Conservation (phyloP, 23 red algal genomes). For the Gracilaria caudata region DNA sequence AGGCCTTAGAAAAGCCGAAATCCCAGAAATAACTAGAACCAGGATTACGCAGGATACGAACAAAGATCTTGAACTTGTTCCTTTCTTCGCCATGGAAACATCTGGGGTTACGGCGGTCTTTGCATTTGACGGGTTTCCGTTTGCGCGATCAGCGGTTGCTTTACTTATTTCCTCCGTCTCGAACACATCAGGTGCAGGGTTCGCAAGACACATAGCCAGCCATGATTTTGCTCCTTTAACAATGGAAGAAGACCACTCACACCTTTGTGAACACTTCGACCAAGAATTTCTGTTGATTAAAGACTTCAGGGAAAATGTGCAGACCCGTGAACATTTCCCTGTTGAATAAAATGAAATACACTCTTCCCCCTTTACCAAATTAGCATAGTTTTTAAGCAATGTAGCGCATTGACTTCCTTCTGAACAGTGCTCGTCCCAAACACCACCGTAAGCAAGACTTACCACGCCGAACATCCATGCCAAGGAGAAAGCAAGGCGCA, state of each 20-base stretch:
- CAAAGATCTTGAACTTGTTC: not conserved
- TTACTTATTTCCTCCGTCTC: conserved; percentile 14
- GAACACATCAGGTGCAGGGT: conserved; percentile 50
- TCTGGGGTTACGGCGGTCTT: no score
- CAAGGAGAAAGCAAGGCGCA: not conserved
- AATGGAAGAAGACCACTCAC: conserved; percentile 42
- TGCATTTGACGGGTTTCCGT: not conserved
- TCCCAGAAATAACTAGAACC: not conserved
- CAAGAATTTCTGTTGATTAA: conserved; percentile 34
- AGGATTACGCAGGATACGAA: not conserved
- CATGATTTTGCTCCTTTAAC: conserved; percentile 19
- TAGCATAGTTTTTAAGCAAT: conserved; percentile 44
- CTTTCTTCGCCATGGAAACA: not conserved
- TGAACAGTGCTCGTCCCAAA: conserved; percentile 30
- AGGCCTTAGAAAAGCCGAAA: not conserved
- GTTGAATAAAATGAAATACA: conserved; percentile 45
- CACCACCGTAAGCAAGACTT: not conserved
- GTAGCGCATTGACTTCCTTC: conserved; percentile 45
- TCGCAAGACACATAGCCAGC: conserved; percentile 42
- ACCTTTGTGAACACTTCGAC: conserved; percentile 34
- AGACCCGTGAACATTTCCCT: conserved; percentile 57
- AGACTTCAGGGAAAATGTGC: conserved; percentile 49
- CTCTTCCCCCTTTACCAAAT: conserved; percentile 26
- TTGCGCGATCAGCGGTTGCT: not conserved
- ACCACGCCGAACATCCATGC: not conserved